Evolutionary conservation across 2,329 filamentous ascomycete species (phyloP), one percentile per base, ranked within the genome.

Genomic region (Sarocladium strictum): DNA sequence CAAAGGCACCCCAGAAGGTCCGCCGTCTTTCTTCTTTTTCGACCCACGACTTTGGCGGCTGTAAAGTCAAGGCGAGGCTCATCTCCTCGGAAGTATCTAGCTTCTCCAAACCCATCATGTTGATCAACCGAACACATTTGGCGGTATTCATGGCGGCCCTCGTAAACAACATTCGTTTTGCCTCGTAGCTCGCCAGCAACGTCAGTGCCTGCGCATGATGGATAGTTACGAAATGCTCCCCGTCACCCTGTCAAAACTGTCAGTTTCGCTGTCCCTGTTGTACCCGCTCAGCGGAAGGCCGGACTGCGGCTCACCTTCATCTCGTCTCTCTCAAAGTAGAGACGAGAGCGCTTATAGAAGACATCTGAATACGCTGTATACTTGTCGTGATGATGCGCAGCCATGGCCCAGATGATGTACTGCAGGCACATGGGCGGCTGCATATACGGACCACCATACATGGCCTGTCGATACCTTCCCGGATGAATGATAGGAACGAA

Each of bases 331-430:
- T 97, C 86, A 0, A 86, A 78, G 64, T 97, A 96, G 60, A 92
- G 91, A 27, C 92, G 81, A 3, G 91, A 83, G 40, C 90, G 81
- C 52, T 83, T 79, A 65, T 97, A 96, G 63, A 97, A 92, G 49
- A 92, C 79, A 7, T 88, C 85, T 57, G 90, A 84, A 37, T 90
- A 80, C 9, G 74, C 72, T 7, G 79, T 75, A 63, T 95, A 95
- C 64, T 90, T 90, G 38, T 88, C 79, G 29, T 85, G 82, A 1
- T 85, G 76, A 14, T 83, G 80, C 4, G 90, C 84, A 9, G 89
- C 89, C 61, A 89, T 74, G n/a, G 85, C 81, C 90, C 91, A 96
- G 66, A 97, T 89, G 23, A 85, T 86, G 68, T 97, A 97, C 63
- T 92, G 82, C 40, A 97, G 72, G 63, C 84, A 89, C 64, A 95